These are phyloP conservation scores for Lodderomyces jiufengensis DNA, from an alignment of 1,139 yeast species.

Conservation along the genomic window DNA sequence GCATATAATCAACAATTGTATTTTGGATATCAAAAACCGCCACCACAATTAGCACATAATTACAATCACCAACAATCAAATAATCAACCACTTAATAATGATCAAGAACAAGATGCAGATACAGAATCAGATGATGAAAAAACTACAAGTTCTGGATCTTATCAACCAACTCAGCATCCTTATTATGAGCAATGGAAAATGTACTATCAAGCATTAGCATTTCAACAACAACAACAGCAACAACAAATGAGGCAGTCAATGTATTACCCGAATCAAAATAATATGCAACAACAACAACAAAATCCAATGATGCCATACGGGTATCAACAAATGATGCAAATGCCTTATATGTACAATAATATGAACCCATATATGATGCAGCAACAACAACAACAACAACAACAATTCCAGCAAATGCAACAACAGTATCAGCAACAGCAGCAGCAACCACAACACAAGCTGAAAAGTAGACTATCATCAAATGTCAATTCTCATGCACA, in stretches of 20 bases:
- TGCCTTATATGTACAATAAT: constrained; percentile 9
- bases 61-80: constrained; percentile 1
- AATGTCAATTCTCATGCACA: constrained; percentile 1
- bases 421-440: neutral
- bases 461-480: neutral
- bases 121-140: constrained; percentile 13
- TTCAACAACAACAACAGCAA: constrained; percentile 25
- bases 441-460: constrained; percentile 2
- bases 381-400: constrained; percentile 7
- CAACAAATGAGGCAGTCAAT: constrained; percentile 17
- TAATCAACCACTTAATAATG: no score
- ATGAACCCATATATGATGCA: constrained; percentile 8
- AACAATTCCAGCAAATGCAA: constrained; percentile 7
- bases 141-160: constrained; percentile 10
- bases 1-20: neutral
- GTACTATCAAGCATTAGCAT: constrained; percentile 25
- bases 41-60: neutral
- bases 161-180: constrained; percentile 17
- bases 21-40: constrained; percentile 5
- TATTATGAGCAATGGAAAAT: constrained; percentile 30
- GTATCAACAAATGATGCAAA: constrained; percentile 5
- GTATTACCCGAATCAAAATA: constrained; percentile 2
- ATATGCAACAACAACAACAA: neutral
- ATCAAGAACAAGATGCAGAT: constrained; percentile 3
- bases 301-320: constrained; percentile 13